phyloP scores from a whole-genome alignment of 2,329 filamentous ascomycete genomes.

The Aspergillus pseudotamarii region DNA sequence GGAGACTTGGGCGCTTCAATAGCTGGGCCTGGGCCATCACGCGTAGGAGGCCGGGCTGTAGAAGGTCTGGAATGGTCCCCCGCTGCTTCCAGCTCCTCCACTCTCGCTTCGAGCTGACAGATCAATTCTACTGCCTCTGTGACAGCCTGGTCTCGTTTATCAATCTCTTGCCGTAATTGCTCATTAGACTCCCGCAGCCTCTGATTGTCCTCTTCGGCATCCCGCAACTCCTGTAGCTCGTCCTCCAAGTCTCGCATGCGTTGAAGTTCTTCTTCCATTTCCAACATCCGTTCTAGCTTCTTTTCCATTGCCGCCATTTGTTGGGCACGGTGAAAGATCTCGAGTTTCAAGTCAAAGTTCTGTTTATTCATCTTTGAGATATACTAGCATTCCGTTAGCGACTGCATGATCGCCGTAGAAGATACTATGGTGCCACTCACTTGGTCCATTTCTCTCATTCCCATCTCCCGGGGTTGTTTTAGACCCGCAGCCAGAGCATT shows the following conservation, averaged over 20 bases:
- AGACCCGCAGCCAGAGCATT: slow-evolving; percentile 33
- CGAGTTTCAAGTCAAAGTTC: slow-evolving; percentile 48
- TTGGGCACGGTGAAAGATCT: slow-evolving; percentile 44
- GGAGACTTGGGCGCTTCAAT: slow-evolving; percentile 32
- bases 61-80: slow-evolving; percentile 27
- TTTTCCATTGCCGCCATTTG: slow-evolving; percentile 40
- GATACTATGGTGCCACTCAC: slow-evolving; percentile 26
- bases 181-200: slow-evolving; percentile 42
- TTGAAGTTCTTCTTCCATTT: slow-evolving; percentile 39
- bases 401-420: background rate
- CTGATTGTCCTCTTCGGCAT: slow-evolving; percentile 39
- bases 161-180: slow-evolving; percentile 39
- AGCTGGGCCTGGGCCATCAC: slow-evolving; percentile 28
- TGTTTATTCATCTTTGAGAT: slow-evolving; percentile 48
- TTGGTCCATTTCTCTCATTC: slow-evolving; percentile 46
- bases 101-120: slow-evolving; percentile 45
- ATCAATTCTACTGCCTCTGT: slow-evolving; percentile 48
- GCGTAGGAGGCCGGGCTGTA: slow-evolving; percentile 28
- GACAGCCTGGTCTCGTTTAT: slow-evolving; percentile 45
- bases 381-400: slow-evolving; percentile 33
- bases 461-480: slow-evolving; percentile 44
- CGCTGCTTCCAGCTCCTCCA: slow-evolving; percentile 36
- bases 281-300: slow-evolving; percentile 41
- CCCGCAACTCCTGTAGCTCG: slow-evolving; percentile 42
- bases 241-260: slow-evolving; percentile 34